Evolutionary conservation across 768 basidiomycete genomes (phyloP).

Genomic region (Mycena rosella): DNA sequence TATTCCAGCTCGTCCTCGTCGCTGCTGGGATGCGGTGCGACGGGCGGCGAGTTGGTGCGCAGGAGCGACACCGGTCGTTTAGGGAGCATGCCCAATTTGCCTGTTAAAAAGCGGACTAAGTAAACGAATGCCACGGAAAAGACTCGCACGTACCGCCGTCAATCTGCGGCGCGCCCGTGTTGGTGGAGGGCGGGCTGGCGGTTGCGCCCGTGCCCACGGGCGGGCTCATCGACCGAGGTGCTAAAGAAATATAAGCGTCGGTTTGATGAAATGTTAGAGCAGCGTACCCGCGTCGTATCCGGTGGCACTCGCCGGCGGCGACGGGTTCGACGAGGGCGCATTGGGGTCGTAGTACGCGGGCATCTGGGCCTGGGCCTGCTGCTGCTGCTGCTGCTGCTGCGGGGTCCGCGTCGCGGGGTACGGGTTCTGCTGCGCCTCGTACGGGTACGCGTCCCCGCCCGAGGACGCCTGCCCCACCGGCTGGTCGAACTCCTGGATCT

Average conservation of each 20-base stretch:
- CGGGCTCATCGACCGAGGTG: constrained; percentile 1
- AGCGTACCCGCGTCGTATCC: constrained; percentile 34
- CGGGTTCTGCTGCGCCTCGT: constrained; percentile 31
- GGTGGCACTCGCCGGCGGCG: constrained; percentile 4
- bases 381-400: constrained; percentile 22
- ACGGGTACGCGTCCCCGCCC: constrained; percentile 39
- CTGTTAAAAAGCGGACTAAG: constrained; percentile 44
- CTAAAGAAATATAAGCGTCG: background rate
- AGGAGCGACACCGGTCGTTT: constrained; percentile 79
- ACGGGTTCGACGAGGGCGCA: constrained; percentile 10
- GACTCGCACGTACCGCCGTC: constrained; percentile 48
- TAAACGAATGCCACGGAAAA: background rate
- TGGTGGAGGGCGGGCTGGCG: constrained; percentile 39
- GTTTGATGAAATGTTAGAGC: no score
- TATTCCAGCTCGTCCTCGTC: constrained; percentile 76
- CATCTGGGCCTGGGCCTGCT: constrained; percentile 38
- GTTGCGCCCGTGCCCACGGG: background rate
- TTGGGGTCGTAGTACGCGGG: constrained; percentile 54
- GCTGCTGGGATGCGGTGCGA: constrained; percentile 35
- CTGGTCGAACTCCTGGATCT: constrained; percentile 86
- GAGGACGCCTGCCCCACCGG: constrained; percentile 35
- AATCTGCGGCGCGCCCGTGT: constrained; percentile 41
- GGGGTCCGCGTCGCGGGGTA: constrained; percentile 29
- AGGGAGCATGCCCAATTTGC: constrained; percentile 78
- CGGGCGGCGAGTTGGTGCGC: constrained; percentile 44